Conservation (phyloP, 768 basidiomycete species). For the Auricularia auricula-judae region DNA sequence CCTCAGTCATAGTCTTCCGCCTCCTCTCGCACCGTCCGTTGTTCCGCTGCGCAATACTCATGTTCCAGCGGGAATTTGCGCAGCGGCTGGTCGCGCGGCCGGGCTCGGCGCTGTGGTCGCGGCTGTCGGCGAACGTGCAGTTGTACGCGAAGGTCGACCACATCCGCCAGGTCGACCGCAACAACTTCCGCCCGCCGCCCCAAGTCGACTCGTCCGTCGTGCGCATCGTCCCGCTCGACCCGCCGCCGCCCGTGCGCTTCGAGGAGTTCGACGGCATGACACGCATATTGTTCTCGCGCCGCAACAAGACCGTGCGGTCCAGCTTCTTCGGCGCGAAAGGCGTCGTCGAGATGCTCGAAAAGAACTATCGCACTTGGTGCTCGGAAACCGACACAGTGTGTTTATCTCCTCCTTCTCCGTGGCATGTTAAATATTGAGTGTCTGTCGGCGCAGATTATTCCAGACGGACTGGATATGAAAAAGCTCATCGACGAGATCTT, state of each 20-base stretch:
- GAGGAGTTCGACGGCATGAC: slow-evolving; percentile 96
- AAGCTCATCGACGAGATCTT: slow-evolving; percentile 63
- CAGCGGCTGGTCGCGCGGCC: slow-evolving; percentile 82
- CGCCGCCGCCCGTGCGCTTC: slow-evolving; percentile 90
- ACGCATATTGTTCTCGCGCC: slow-evolving; percentile 78
- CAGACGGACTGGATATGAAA: slow-evolving; percentile 61
- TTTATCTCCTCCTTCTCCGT: slow-evolving; percentile 12
- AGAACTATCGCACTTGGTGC: slow-evolving; percentile 89
- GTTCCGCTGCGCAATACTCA: slow-evolving; percentile 89
- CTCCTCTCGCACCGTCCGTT: slow-evolving; percentile 92
- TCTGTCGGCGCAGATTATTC: slow-evolving; percentile 39
- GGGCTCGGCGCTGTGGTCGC: slow-evolving; percentile 79
- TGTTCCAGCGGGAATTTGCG: slow-evolving; percentile 99
- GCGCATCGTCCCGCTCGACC: slow-evolving; percentile 82
- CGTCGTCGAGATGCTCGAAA: slow-evolving; percentile 87
- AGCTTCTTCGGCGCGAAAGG: slow-evolving; percentile 84
- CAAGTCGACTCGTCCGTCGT: slow-evolving; percentile 91
- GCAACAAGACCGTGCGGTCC: slow-evolving; percentile 84
- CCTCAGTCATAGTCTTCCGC: slow-evolving; percentile 93
- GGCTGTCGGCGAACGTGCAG: slow-evolving; percentile 93
- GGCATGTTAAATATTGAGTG: neutral
- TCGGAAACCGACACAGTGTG: slow-evolving; percentile 56
- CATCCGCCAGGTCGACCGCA: slow-evolving; percentile 91
- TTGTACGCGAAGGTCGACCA: slow-evolving; percentile 95
- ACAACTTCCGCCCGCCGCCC: slow-evolving; percentile 93